A percentile compares a stretch with the other conserved stretches of the same genome.
These are phyloP conservation scores for Tetradesmus lagerheimii DNA, from an alignment of 139 green algal genomes.

Conservation along the genomic window DNA sequence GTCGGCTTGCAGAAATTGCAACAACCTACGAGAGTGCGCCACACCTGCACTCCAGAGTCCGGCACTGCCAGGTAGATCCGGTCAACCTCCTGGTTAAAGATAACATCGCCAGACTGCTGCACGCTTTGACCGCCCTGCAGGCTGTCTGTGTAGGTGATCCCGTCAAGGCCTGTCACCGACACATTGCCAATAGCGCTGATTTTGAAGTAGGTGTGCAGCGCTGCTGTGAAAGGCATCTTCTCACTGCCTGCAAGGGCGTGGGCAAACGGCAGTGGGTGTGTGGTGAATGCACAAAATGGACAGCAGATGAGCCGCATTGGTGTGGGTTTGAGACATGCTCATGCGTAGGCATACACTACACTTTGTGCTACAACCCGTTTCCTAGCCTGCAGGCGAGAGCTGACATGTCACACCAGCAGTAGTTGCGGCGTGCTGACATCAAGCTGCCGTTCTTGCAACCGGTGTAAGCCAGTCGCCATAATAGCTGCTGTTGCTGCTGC, in stretches of 20 bases:
- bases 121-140: constrained; percentile 52
- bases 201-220: constrained; percentile 90
- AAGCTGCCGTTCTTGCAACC: too few relatives aligned
- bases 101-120: constrained; percentile 45
- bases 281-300: not conserved
- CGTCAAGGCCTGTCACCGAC: constrained; percentile 62
- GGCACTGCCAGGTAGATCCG: constrained; percentile 79
- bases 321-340: too few relatives aligned
- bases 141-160: constrained; percentile 82
- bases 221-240: constrained; percentile 76
- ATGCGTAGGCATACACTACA: too few relatives aligned
- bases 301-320: not conserved
- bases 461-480: too few relatives aligned
- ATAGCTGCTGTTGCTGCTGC: not conserved
- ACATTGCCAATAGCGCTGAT: constrained; percentile 63
- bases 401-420: too few relatives aligned
- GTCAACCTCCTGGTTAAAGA: constrained; percentile 78
- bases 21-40: too few relatives aligned
- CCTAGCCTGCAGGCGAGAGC: too few relatives aligned
- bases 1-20: too few relatives aligned
- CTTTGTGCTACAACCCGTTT: too few relatives aligned
- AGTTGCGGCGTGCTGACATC: too few relatives aligned
- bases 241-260: constrained; percentile 38
- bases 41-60: constrained; percentile 61
- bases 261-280: not conserved